These are phyloP conservation scores for Arachis hypogaea DNA, from an alignment of 306 rosid genomes.

Conservation along the genomic window DNA sequence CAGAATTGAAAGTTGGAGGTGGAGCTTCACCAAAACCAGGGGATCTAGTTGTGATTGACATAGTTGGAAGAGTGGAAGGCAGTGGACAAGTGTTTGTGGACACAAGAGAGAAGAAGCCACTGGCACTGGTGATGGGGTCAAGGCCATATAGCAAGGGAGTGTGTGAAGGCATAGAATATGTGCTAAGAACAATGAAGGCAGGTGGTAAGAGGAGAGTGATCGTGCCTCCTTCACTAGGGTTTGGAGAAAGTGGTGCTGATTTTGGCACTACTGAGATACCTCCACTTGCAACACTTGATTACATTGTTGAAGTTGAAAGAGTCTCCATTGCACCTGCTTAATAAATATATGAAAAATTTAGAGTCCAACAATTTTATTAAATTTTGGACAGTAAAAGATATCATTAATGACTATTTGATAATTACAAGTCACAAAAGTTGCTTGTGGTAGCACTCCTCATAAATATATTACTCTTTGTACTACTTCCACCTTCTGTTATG, in stretches of 20 bases:
- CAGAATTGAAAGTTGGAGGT: conserved; percentile 72
- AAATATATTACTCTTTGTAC: too few species aligned
- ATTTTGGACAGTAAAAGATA: too few species aligned
- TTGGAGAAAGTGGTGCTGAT: conserved; percentile 83
- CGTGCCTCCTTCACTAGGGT: conserved; percentile 76
- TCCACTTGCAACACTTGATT: conserved; percentile 80
- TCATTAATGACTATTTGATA: too few species aligned
- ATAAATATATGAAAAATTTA: background rate
- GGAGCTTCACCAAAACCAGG: conserved; percentile 72
- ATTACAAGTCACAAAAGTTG: too few species aligned
- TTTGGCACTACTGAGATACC: conserved; percentile 81
- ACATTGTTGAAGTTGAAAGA: conserved; percentile 74
- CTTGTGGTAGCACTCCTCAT: too few species aligned
- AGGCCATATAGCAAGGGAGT: conserved; percentile 90
- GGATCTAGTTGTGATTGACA: conserved; percentile 83
- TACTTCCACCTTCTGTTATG: too few species aligned
- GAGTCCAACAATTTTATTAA: too few species aligned
- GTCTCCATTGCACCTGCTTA: conserved; percentile 94
- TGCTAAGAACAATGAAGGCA: conserved; percentile 71
- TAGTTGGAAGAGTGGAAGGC: conserved; percentile 58
- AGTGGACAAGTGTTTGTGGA: conserved; percentile 76
- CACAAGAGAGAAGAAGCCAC: conserved; percentile 73
- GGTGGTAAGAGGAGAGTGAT: conserved; percentile 83
- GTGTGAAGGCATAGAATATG: conserved; percentile 89
- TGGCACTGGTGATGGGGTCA: conserved; percentile 89